Percentiles rank a stretch among this genome's conserved stretches.
Conservation (phyloP, 208 protist species). For the Leishmania braziliensis region DNA sequence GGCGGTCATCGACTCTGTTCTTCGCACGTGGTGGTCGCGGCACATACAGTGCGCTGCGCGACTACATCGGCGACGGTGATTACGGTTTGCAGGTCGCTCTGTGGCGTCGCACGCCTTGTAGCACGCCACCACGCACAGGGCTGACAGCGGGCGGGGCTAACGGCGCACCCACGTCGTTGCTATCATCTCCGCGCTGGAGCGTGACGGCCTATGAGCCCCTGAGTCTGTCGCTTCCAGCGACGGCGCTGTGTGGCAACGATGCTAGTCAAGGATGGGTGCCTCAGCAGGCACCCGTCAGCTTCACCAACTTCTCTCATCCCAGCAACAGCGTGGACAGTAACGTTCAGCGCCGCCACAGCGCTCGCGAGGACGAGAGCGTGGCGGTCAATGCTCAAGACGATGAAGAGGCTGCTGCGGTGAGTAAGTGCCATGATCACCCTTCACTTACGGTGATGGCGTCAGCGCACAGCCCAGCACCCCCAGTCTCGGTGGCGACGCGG, state of each 20-base stretch:
- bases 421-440: not conserved
- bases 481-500: not conserved
- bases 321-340: not conserved
- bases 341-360: not conserved
- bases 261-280: not conserved
- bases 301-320: not conserved
- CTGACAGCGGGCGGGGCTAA: not conserved
- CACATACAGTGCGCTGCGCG: not conserved
- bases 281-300: not conserved
- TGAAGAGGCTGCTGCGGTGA: constrained; percentile 5
- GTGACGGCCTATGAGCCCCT: constrained; percentile 20
- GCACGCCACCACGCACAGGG: not conserved
- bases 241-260: not conserved
- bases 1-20: not conserved
- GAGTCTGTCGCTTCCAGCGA: not conserved
- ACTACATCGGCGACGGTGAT: constrained; percentile 1
- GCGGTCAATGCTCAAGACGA: not conserved
- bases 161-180: not conserved
- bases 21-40: not conserved
- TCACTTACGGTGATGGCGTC: not conserved
- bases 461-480: not conserved
- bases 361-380: not conserved
- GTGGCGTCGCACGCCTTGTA: constrained; percentile 2
- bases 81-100: constrained; percentile 1
- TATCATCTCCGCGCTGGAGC: constrained; percentile 16